phyloP scores from a whole-genome alignment of 2,329 filamentous ascomycete genomes.

The Aspergillus sp. region DNA sequence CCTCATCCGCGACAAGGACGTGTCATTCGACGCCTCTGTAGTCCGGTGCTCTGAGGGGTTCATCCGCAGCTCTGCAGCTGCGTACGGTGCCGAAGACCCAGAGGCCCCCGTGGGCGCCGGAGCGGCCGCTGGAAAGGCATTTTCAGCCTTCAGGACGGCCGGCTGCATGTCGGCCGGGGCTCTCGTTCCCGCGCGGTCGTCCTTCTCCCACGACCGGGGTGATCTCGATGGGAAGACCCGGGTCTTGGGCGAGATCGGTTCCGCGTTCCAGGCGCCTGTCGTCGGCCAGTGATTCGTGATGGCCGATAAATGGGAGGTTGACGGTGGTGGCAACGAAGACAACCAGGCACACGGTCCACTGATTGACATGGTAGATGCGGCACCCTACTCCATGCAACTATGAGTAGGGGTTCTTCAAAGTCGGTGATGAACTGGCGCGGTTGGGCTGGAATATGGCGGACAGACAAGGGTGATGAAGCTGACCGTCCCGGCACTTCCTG shows the following conservation, averaged over 20 bases:
- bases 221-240: conserved; percentile 21
- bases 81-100: conserved; percentile 11
- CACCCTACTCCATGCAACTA: conserved; percentile 14
- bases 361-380: conserved; percentile 32
- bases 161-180: conserved; percentile 26
- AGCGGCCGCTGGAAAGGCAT: conserved; percentile 21
- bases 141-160: conserved; percentile 26
- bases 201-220: conserved; percentile 22
- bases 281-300: conserved; percentile 29
- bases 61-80: conserved; percentile 19
- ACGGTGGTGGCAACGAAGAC: conserved; percentile 30
- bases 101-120: conserved; percentile 12
- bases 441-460: not conserved
- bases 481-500: not conserved
- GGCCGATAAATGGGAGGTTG: conserved; percentile 29
- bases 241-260: conserved; percentile 21
- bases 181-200: conserved; percentile 14
- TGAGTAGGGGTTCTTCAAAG: not conserved
- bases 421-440: not conserved
- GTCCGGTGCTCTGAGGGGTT: conserved; percentile 15
- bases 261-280: conserved; percentile 22
- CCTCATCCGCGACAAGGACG: conserved; percentile 23
- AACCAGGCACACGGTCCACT: conserved; percentile 38
- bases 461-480: not conserved
- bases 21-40: conserved; percentile 15